These are phyloP conservation scores for Backusella circina DNA, from an alignment of 192 early-diverging fungal genomes.

Conservation along the genomic window DNA sequence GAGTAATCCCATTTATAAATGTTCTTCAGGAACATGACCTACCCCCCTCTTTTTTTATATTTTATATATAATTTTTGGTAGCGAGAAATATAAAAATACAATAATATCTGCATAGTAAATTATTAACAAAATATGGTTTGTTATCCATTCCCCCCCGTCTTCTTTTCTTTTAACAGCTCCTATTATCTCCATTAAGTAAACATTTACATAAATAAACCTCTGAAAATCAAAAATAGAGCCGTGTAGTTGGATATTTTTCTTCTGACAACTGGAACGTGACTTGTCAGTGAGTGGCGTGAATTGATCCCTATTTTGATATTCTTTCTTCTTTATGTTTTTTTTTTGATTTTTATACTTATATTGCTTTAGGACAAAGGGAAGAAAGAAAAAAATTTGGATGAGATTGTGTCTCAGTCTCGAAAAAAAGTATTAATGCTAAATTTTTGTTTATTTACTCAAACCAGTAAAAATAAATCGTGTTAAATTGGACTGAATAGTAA, in stretches of 20 bases:
- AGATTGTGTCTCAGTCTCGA: background rate
- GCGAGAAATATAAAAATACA: background rate
- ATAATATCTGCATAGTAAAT: background rate
- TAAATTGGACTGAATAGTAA: background rate
- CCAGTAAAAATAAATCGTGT: background rate
- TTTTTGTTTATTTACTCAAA: background rate
- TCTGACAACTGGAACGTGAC: background rate
- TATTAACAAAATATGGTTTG: background rate
- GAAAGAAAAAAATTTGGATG: background rate
- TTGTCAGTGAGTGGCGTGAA: background rate
- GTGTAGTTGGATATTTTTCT: background rate
- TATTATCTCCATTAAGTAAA: background rate
- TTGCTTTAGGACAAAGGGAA: background rate
- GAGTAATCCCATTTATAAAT: background rate
- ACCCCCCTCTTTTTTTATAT: background rate
- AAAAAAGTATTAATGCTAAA: background rate
- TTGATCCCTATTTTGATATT: background rate
- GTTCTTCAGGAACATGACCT: background rate
- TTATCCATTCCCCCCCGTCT: background rate
- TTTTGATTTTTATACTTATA: no score
- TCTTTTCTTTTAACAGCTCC: background rate
- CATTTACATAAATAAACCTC: background rate
- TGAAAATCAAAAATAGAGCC: background rate
- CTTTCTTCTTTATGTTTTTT: background rate
- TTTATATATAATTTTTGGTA: background rate